Conservation (phyloP, 192 early-diverging fungal genomes). For the Linnemannia exigua region DNA sequence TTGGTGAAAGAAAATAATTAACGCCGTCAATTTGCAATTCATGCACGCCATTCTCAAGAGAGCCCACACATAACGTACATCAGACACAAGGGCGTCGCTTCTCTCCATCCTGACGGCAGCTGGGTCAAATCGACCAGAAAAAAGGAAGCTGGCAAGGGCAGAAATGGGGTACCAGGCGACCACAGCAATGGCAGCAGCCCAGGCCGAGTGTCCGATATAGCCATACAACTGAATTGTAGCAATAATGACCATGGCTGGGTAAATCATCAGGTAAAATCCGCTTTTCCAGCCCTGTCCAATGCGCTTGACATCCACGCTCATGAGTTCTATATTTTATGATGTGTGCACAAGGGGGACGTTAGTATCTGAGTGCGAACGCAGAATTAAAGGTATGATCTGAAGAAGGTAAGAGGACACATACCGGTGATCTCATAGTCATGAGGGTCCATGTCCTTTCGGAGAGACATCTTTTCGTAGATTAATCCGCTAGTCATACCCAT, state of each 20-base stretch:
- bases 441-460: constrained; percentile 56
- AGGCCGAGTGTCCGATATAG: constrained; percentile 49
- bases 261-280: constrained; percentile 41
- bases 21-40: neutral
- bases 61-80: constrained; percentile 25
- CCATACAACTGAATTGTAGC: constrained; percentile 40
- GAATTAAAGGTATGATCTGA: neutral
- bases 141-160: constrained; percentile 52
- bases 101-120: constrained; percentile 30
- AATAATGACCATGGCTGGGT: constrained; percentile 33
- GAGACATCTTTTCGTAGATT: constrained; percentile 50
- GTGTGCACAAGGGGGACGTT: neutral
- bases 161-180: constrained; percentile 53
- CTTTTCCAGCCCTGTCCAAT: constrained; percentile 52
- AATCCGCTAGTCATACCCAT: constrained; percentile 50
- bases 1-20: neutral
- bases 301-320: constrained; percentile 41
- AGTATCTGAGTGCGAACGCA: neutral
- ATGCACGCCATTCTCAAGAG: neutral
- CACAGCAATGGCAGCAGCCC: constrained; percentile 40
- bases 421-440: constrained; percentile 49
- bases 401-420: neutral
- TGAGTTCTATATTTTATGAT: constrained; percentile 19
- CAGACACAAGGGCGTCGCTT: constrained; percentile 45
- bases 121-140: constrained; percentile 51